Percentiles rank a stretch among this genome's conserved stretches.
phyloP scores from a whole-genome alignment of 2,329 filamentous ascomycete genomes.

The Tympanopsis confertula region DNA sequence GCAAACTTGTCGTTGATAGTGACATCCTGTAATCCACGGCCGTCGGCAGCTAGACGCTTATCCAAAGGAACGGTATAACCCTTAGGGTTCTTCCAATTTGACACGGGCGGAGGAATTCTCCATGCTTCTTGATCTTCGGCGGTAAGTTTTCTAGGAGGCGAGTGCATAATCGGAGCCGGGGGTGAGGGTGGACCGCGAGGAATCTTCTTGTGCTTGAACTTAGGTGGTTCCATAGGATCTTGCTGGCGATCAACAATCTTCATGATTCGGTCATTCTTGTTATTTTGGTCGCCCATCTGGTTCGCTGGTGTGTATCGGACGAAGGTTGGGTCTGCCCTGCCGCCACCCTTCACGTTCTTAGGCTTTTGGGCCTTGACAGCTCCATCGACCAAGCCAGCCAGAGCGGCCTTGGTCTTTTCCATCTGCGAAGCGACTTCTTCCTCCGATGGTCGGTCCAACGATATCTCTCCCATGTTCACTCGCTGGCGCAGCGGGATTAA shows the following conservation, averaged over 20 bases:
- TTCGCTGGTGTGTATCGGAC: conserved; percentile 92
- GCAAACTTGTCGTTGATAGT: conserved; percentile 98
- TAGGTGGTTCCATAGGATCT: conserved; percentile 93
- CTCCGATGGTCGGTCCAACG: conserved; percentile 70
- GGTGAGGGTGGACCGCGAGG: conserved; percentile 84
- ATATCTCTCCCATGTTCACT: conserved; percentile 84
- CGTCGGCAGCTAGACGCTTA: conserved; percentile 88
- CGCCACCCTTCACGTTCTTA: conserved; percentile 80
- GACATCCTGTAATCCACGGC: conserved; percentile 80
- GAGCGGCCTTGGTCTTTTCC: conserved; percentile 76
- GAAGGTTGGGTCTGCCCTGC: conserved; percentile 72
- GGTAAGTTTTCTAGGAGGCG: conserved; percentile 84
- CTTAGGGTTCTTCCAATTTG: conserved; percentile 99
- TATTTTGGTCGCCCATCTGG: conserved; percentile 81
- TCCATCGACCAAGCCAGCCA: conserved; percentile 71
- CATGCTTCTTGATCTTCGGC: conserved; percentile 95
- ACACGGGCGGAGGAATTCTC: conserved; percentile 78
- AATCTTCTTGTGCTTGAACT: conserved; percentile 98
- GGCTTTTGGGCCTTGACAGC: conserved; percentile 88
- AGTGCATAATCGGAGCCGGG: conserved; percentile 88
- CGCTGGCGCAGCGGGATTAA: conserved; percentile 86
- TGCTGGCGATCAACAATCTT: conserved; percentile 92
- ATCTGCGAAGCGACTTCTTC: conserved; percentile 77
- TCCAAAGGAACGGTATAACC: conserved; percentile 93
- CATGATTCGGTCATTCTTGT: conserved; percentile 91